Conservation (phyloP, 495 filamentous ascomycete species). For the Hypoxylon subgilvum region DNA sequence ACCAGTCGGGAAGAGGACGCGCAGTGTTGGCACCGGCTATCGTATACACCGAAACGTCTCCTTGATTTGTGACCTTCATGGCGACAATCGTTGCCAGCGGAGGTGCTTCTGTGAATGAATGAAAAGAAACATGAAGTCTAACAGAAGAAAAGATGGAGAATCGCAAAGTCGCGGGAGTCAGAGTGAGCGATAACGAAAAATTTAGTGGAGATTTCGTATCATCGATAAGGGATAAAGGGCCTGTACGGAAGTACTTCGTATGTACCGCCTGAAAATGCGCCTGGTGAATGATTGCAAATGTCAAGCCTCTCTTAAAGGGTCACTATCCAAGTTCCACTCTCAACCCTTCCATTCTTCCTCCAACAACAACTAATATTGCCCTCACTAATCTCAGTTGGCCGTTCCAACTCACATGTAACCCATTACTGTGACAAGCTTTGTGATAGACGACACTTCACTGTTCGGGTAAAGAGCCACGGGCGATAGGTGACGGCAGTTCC, state of each 20-base stretch:
- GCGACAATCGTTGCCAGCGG: constrained; percentile 3
- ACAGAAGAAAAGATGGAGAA: constrained; percentile 2
- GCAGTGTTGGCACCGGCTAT: constrained; percentile 91
- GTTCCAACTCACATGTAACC: too few species aligned
- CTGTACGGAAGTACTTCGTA: too few species aligned
- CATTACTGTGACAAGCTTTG: too few species aligned
- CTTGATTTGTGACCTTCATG: constrained; percentile 55
- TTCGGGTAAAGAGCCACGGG: too few species aligned
- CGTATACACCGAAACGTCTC: constrained; percentile 92
- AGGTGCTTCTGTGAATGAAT: background rate
- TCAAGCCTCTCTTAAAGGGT: background rate
- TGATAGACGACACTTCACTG: too few species aligned
- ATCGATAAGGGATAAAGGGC: too few species aligned
- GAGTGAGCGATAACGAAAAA: constrained; percentile 35
- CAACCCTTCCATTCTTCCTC: too few species aligned
- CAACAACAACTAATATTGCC: too few species aligned
- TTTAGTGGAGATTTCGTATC: constrained; percentile 15
- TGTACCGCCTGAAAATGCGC: too few species aligned
- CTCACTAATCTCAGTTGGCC: too few species aligned
- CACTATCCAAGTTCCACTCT: too few species aligned
- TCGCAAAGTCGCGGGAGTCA: background rate
- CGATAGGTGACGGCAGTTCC: too few species aligned
- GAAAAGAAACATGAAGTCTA: background rate
- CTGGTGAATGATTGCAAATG: background rate
- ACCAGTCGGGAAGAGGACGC: constrained; percentile 88